Base-by-base conservation (phyloP, 345 rosid genomes). In the Theobroma cacao region DNA sequence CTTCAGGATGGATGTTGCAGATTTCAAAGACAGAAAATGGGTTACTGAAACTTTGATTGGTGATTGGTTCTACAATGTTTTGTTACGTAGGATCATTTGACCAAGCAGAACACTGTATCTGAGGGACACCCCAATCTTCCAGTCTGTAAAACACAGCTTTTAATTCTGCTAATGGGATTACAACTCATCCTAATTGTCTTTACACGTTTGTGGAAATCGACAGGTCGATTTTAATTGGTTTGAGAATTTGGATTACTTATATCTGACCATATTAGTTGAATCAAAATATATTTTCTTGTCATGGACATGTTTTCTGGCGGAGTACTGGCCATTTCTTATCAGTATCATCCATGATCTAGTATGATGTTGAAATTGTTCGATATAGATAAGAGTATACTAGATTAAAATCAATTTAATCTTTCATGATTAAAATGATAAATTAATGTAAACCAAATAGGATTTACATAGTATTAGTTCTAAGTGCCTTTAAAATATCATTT, bases 51-150 rank as follows among this genome's bases (percentile, higher is more conserved):
- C 12, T 53, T 14, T 36, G 52, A 53, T n/a, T 10, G 34, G 41
- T 33, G 47, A 33, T 43, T 50, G 38, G 28, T 40, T 41, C 13
- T 17, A 13, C 77, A 70, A 52, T 80, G 56, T 28, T 18, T 22
- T 14, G 30, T 18, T 13, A 60, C 7, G 20, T 18, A 64, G 69
- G 43, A 30, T 70, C 20, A 14, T 45, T 76, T 81, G 83, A 81
- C 75, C 38, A 26, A 45, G 62, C 72, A 61, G 48, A 22, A 41
- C 59, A 31, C 66, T 76, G 41, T n/a, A 76, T 28, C 74, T 70
- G 58, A 75, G 26, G 63, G 70, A 48, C 50, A 63, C 73, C 77
- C 64, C 77, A 75, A 7, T 77, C 74, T 43, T 76, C 80, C 77
- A 0, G 65, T 56, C 80, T 81, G 77, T 72, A 64, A 71, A 70